Evolutionary conservation across 805 yeast genomes (phyloP).

Genomic region (Wickerhamiella kurtzmanii): DNA sequence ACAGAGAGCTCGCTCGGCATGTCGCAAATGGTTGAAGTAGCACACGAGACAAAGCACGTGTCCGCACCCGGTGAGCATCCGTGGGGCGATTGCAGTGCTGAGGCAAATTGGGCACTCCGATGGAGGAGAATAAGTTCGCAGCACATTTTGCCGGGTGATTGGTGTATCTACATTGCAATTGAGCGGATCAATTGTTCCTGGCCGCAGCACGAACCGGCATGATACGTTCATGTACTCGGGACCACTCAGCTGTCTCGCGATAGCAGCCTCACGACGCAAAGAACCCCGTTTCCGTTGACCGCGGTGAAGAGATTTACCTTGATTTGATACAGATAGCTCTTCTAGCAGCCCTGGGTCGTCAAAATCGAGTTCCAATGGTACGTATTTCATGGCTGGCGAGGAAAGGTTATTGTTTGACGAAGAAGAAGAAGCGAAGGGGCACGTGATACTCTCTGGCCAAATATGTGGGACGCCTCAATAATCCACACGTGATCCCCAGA

Average conservation of each 20-base stretch:
- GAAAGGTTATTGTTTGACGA: background rate
- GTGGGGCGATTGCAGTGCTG: slow-evolving; percentile 72
- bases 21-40: slow-evolving; percentile 53
- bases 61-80: slow-evolving; percentile 84
- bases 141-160: slow-evolving; percentile 43
- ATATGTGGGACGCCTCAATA: no score
- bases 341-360: background rate
- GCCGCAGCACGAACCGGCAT: slow-evolving; percentile 70
- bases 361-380: slow-evolving; percentile 1
- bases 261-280: background rate
- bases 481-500: no score
- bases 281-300: background rate
- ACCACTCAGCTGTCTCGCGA: slow-evolving; percentile 5
- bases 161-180: slow-evolving; percentile 28
- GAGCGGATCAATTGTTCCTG: slow-evolving; percentile 43
- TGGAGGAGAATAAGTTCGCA: slow-evolving; percentile 63
- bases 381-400: background rate
- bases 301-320: no score
- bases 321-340: background rate
- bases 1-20: slow-evolving; percentile 14
- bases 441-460: background rate
- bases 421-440: background rate
- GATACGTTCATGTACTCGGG: slow-evolving; percentile 52
- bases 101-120: slow-evolving; percentile 83
- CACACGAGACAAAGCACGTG: slow-evolving; percentile 83